Evolutionary conservation across 352 stramenopile genomes (phyloP), one percentile per base, ranked within the genome.

Genomic region (Phytophthora capsici): DNA sequence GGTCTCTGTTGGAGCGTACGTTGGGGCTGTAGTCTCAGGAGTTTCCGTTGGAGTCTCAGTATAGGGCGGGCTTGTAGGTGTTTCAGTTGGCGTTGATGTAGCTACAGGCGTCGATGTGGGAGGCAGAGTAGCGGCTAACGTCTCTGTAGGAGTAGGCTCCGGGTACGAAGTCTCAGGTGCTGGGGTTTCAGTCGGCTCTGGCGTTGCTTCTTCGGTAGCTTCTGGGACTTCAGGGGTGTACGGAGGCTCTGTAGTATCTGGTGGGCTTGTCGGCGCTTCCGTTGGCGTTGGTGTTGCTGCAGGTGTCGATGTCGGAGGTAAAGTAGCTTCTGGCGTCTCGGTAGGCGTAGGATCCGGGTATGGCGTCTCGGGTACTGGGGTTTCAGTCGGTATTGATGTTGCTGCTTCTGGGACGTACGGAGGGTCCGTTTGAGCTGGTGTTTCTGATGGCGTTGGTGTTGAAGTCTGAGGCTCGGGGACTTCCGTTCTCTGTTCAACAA

Each of bases 81-180:
- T 28, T 28, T 28, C 25, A 6, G 9, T 10, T 19, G 38, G 37
- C 14, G 26, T 36, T 28, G 26, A 19, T 10, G 16, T 12, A 25
- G 30, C 6, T n/a, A 5, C 40, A 43, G 32, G 30, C 7, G 23
- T 53, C 22, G 20, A 14, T 28, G 32, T 49, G 26, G 30, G 34
- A 37, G 19, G 37, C 10, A 40, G 4, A 30, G 32, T 45, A 4
- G 32, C 22, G 26, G 45, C 17, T 25, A 47, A n/a, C 1, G 46
- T 65, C 5, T 28, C 47, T 10, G 19, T 34, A 19, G 46, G 30
- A 32, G 32, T 40, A 49, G 46, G 32, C n/a, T 73, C 51, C 9
- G 28, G 26, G n/a, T 53, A 55, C 34, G 32, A 10, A 5, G 32
- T 51, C 7, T 28, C 40, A 13, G 19, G 37, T 14, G 26, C 9